Evolutionary conservation across 2,329 filamentous ascomycete genomes (phyloP).

Genomic region (Cladophialophora bantiana): DNA sequence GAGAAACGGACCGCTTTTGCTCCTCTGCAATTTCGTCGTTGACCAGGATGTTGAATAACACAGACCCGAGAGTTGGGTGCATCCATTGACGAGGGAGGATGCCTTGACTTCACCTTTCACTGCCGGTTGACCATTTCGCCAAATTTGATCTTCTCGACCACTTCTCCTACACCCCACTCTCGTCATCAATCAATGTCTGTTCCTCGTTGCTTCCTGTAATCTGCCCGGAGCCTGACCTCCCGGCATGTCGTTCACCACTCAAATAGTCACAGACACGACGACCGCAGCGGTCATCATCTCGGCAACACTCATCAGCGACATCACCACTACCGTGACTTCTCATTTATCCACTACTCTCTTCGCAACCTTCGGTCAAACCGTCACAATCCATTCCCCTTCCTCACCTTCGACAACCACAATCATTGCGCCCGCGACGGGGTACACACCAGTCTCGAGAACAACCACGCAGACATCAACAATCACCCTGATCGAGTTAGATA

Average conservation of each 20-base stretch:
- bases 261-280: constrained; percentile 21
- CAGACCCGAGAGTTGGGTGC: background rate
- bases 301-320: constrained; percentile 22
- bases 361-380: constrained; percentile 31
- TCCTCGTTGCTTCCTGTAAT: background rate
- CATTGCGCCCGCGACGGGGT: constrained; percentile 24
- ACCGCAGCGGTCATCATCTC: constrained; percentile 17
- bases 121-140: background rate
- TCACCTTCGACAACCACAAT: constrained; percentile 6
- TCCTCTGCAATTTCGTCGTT: background rate
- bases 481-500: constrained; percentile 35
- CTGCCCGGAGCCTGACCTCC: background rate
- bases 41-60: background rate
- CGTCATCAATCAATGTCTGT: background rate
- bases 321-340: constrained; percentile 27
- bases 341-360: constrained; percentile 27
- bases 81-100: background rate
- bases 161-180: background rate
- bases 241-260: constrained; percentile 27
- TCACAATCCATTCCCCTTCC: constrained; percentile 28
- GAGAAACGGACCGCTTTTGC: background rate
- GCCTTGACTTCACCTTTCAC: background rate
- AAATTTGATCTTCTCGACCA: background rate
- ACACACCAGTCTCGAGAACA: constrained; percentile 20
- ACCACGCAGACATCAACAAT: constrained; percentile 28